Percentiles rank a stretch among this genome's conserved stretches.
Conservation (phyloP, 257 asterid genomes). For the Marsdenia floribunda region DNA sequence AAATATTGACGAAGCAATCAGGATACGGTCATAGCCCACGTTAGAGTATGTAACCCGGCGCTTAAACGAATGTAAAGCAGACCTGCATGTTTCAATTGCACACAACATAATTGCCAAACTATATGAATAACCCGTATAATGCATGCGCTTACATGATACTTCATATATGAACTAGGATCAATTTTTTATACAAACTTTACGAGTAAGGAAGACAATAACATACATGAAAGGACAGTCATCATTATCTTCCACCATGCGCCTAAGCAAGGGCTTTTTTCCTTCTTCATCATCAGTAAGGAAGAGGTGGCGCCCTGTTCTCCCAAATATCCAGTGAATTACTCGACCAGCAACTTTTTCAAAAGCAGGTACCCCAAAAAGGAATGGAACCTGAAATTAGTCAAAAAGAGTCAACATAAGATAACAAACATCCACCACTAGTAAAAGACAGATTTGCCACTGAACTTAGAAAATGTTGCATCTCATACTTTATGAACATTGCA, state of each 20-base stretch:
- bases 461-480: not conserved
- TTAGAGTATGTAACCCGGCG: constrained; percentile 93
- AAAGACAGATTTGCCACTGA: not conserved
- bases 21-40: constrained; percentile 97
- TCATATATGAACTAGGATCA: not conserved
- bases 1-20: constrained; percentile 4
- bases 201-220: constrained; percentile 20
- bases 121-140: not conserved
- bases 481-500: not conserved
- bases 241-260: constrained; percentile 75
- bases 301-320: constrained; percentile 95
- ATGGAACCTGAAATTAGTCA: constrained; percentile 64
- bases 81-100: constrained; percentile 47
- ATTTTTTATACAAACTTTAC: constrained; percentile 10
- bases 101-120: not conserved
- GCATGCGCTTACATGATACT: not conserved
- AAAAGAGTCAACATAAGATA: not conserved
- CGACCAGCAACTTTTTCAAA: constrained; percentile 69
- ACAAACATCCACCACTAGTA: not conserved
- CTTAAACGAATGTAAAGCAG: constrained; percentile 69
- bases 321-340: constrained; percentile 83
- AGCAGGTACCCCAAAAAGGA: constrained; percentile 90
- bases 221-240: constrained; percentile 65
- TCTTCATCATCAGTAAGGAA: constrained; percentile 76
- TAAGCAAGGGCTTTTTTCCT: constrained; percentile 86